Evolutionary conservation across 2,329 filamentous ascomycete species (phyloP).

Genomic region (Didymellaceae sp.): DNA sequence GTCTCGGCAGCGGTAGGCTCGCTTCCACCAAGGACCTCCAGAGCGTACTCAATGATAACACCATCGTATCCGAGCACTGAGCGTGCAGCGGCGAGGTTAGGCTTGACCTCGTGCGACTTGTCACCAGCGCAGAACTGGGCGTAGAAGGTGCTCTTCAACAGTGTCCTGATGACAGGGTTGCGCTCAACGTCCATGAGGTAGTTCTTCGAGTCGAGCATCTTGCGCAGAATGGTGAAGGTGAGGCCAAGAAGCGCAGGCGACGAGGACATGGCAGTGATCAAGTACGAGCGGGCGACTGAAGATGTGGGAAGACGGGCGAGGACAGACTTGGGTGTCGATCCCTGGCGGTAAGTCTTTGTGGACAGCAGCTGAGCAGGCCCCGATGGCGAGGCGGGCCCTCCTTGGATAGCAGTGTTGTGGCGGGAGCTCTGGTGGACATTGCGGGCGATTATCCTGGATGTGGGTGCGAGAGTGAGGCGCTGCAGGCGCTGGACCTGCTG

Average conservation of each 20-base stretch:
- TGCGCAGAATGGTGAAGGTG: slow-evolving; percentile 71
- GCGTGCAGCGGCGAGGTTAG: slow-evolving; percentile 66
- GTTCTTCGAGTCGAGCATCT: slow-evolving; percentile 72
- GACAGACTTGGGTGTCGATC: slow-evolving; percentile 39
- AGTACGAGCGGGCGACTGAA: slow-evolving; percentile 71
- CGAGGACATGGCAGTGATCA: slow-evolving; percentile 73
- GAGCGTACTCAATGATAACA: slow-evolving; percentile 83
- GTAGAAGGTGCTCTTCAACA: slow-evolving; percentile 86
- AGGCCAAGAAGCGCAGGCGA: slow-evolving; percentile 72
- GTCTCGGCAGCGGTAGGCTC: slow-evolving; percentile 62
- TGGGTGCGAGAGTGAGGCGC: slow-evolving; percentile 27
- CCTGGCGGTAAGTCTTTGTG: slow-evolving; percentile 19
- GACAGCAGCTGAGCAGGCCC: slow-evolving; percentile 27
- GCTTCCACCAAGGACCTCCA: slow-evolving; percentile 75
- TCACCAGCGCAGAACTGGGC: slow-evolving; percentile 90
- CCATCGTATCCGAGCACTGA: slow-evolving; percentile 80
- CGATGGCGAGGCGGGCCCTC: slow-evolving; percentile 25
- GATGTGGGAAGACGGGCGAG: slow-evolving; percentile 71
- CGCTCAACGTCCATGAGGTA: slow-evolving; percentile 74
- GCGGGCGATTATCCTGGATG: slow-evolving; percentile 30
- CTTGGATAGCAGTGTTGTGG: slow-evolving; percentile 38
- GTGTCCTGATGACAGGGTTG: slow-evolving; percentile 72
- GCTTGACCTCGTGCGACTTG: slow-evolving; percentile 69
- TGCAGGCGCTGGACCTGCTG: slow-evolving; percentile 34
- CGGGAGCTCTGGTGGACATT: slow-evolving; percentile 42